Evolutionary conservation across 2,329 filamentous ascomycete genomes (phyloP).

Genomic region (Alternaria arborescens): DNA sequence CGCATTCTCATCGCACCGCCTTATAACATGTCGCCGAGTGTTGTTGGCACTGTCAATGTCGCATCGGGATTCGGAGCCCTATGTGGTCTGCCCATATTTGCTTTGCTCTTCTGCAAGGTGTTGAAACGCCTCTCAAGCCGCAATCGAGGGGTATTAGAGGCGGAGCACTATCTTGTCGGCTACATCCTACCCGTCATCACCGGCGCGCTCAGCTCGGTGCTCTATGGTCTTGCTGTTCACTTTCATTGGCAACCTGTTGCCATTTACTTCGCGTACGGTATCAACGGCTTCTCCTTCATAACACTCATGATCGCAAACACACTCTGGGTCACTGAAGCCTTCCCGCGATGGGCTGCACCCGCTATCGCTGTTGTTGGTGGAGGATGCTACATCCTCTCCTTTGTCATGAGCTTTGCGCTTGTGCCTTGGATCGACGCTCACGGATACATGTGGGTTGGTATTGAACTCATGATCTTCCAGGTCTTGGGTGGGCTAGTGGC

Average conservation of each 20-base stretch:
- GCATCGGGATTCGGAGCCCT: slow-evolving; percentile 31
- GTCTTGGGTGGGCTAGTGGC: slow-evolving; percentile 36
- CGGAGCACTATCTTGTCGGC: slow-evolving; percentile 43
- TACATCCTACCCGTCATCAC: slow-evolving; percentile 39
- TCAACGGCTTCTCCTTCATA: slow-evolving; percentile 40
- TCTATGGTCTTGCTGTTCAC: slow-evolving; percentile 39
- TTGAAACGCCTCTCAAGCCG: slow-evolving; percentile 31
- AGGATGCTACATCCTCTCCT: slow-evolving; percentile 34
- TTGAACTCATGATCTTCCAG: slow-evolving; percentile 50
- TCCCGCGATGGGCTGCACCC: slow-evolving; percentile 45
- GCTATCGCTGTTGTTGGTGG: slow-evolving; percentile 38
- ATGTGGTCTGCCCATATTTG: slow-evolving; percentile 26
- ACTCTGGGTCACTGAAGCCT: slow-evolving; percentile 45
- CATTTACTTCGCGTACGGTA: slow-evolving; percentile 40
- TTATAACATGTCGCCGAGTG: slow-evolving; percentile 28
- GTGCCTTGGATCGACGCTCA: slow-evolving; percentile 37
- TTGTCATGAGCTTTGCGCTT: slow-evolving; percentile 34
- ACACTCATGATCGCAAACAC: slow-evolving; percentile 37
- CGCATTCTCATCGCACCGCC: slow-evolving; percentile 30
- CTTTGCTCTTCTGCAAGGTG: slow-evolving; percentile 15
- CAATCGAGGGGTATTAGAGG: slow-evolving; percentile 41
- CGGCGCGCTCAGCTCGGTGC: slow-evolving; percentile 30
- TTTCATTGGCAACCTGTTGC: slow-evolving; percentile 19
- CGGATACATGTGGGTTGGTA: slow-evolving; percentile 39
- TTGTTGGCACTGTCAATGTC: slow-evolving; percentile 32